Percentiles rank a stretch among this genome's conserved stretches.
These are phyloP conservation scores for Cephalotrichum gorgonifer DNA, from an alignment of 2,329 filamentous ascomycete genomes.

Conservation along the genomic window DNA sequence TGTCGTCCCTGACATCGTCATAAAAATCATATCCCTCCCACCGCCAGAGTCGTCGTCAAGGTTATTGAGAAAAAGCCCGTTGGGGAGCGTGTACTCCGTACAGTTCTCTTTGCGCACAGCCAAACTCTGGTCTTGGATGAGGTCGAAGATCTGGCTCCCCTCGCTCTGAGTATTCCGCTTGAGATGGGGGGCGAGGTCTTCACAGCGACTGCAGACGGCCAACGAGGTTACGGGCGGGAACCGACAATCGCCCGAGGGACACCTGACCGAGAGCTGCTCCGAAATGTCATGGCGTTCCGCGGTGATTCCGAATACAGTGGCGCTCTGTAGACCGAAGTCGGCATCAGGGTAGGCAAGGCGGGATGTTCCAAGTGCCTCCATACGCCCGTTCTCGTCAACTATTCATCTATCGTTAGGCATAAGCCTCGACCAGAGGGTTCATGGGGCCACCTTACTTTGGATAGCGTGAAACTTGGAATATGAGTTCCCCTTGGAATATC, in stretches of 20 bases:
- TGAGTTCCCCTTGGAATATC: not conserved
- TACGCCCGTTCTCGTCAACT: too few species aligned
- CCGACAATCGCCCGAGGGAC: not conserved
- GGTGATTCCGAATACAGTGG: slow-evolving; percentile 6
- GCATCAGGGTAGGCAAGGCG: slow-evolving; percentile 3
- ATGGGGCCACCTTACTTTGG: too few species aligned
- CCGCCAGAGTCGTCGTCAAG: slow-evolving; percentile 3
- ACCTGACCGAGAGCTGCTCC: not conserved
- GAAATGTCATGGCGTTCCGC: not conserved
- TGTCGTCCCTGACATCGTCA: slow-evolving; percentile 8
- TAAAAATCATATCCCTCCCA: slow-evolving; percentile 5
- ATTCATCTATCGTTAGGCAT: too few species aligned
- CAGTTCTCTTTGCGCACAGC: not conserved
- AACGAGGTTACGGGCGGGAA: not conserved
- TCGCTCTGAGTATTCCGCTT: not conserved
- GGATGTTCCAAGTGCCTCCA: too few species aligned
- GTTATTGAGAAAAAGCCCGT: slow-evolving; percentile 7
- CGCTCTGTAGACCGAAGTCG: slow-evolving; percentile 9
- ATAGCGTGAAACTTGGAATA: not conserved
- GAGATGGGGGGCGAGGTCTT: not conserved
- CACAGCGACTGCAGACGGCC: not conserved
- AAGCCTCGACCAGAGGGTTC: too few species aligned
- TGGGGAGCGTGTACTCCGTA: not conserved
- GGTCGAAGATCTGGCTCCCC: not conserved
- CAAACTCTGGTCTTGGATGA: not conserved